These are phyloP conservation scores for Pezicula neosporulosa DNA, from an alignment of 2,329 filamentous ascomycete genomes.

Conservation along the genomic window DNA sequence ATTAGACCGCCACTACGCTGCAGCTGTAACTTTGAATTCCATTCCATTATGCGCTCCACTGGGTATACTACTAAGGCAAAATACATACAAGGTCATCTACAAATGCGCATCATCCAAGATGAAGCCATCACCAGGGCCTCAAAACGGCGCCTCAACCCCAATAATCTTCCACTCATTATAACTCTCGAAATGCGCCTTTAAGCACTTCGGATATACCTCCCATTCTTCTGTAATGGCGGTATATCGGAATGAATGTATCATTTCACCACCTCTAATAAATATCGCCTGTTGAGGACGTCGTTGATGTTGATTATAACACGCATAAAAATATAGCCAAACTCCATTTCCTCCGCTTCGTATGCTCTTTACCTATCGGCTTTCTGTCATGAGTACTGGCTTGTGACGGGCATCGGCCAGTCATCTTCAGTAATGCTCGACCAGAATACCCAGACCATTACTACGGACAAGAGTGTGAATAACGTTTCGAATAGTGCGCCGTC, in stretches of 20 bases:
- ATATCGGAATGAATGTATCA: neutral
- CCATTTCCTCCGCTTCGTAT: constrained; percentile 16
- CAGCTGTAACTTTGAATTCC: neutral
- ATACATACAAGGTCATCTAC: constrained; percentile 22
- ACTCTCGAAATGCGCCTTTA: neutral
- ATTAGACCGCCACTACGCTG: no score
- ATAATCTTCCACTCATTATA: neutral
- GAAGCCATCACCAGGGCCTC: neutral
- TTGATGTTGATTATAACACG: constrained; percentile 11
- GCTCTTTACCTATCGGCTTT: neutral
- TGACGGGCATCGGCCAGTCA: constrained; percentile 73
- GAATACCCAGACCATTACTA: constrained; percentile 86
- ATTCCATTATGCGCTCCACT: constrained; percentile 19
- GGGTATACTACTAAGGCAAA: constrained; percentile 27
- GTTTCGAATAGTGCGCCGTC: constrained; percentile 93
- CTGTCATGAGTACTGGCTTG: constrained; percentile 26
- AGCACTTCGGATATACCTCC: neutral
- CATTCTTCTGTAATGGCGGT: neutral
- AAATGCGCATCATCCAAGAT: constrained; percentile 11
- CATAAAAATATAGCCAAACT: constrained; percentile 21
- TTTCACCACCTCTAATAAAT: constrained; percentile 19
- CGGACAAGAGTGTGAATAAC: constrained; percentile 82
- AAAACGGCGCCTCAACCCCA: neutral
- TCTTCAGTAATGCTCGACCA: constrained; percentile 99
- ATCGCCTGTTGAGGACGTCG: constrained; percentile 18